Evolutionary conservation across 352 stramenopile species (phyloP).

Genomic region (Phytophthora pisi): DNA sequence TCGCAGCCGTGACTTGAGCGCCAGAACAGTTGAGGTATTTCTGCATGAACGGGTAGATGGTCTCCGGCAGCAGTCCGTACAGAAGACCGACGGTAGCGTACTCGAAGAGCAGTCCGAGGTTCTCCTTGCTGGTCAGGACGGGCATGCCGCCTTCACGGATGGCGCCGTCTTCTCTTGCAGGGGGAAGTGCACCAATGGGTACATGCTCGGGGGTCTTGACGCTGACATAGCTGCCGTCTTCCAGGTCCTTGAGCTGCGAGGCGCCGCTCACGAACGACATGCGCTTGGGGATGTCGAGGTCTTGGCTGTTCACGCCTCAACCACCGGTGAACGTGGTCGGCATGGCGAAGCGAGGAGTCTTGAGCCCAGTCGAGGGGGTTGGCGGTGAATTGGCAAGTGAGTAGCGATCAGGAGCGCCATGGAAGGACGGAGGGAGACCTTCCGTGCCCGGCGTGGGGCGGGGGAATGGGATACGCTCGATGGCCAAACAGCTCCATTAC

Average conservation of each 20-base stretch:
- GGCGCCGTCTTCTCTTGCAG: constrained; percentile 22
- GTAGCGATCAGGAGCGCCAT: neutral
- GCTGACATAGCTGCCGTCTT: constrained; percentile 30
- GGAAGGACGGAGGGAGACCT: too few species aligned
- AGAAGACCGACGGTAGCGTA: constrained; percentile 55
- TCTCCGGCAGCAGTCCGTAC: constrained; percentile 47
- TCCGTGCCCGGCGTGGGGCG: too few species aligned
- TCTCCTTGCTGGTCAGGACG: constrained; percentile 34
- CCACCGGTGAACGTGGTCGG: constrained; percentile 18
- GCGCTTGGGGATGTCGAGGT: neutral
- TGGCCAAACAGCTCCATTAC: neutral
- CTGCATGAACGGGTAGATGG: constrained; percentile 37
- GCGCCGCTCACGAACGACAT: neutral
- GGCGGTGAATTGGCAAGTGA: constrained; percentile 8
- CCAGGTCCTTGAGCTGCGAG: constrained; percentile 5
- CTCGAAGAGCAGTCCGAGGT: constrained; percentile 52
- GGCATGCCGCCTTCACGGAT: constrained; percentile 42
- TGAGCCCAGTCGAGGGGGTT: neutral
- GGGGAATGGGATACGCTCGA: constrained; percentile 28
- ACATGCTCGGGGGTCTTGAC: constrained; percentile 34
- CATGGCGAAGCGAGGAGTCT: constrained; percentile 21
- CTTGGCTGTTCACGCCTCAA: constrained; percentile 1
- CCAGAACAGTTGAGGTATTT: neutral
- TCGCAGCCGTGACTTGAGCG: neutral
- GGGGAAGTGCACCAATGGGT: constrained; percentile 3